A percentile compares a stretch with the other conserved stretches of the same genome.
Evolutionary conservation across 2,329 filamentous ascomycete species (phyloP).

Genomic region (Colletotrichum somersetense): DNA sequence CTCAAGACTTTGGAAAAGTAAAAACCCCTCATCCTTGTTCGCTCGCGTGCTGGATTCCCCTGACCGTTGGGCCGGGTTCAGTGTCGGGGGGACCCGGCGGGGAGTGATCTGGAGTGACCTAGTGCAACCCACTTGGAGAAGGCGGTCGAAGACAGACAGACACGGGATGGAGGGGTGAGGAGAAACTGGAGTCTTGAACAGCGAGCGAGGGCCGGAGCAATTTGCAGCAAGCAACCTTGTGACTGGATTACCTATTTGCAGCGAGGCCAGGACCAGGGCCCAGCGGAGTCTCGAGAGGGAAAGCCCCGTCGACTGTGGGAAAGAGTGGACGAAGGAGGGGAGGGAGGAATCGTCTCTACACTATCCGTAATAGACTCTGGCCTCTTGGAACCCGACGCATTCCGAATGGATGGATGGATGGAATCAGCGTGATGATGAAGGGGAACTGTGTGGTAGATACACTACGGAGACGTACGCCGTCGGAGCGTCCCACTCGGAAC

Average conservation of each 20-base stretch:
- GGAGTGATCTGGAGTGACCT: slow-evolving; percentile 35
- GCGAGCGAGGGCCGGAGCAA: neutral
- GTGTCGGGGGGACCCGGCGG: slow-evolving; percentile 31
- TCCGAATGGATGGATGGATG: slow-evolving; percentile 38
- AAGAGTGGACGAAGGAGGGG: slow-evolving; percentile 17
- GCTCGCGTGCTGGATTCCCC: slow-evolving; percentile 36
- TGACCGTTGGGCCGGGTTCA: slow-evolving; percentile 38
- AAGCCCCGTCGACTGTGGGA: slow-evolving; percentile 18
- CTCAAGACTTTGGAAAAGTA: slow-evolving; percentile 9
- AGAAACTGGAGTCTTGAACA: neutral
- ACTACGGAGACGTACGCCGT: neutral
- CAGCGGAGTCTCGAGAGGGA: slow-evolving; percentile 41
- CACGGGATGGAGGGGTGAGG: neutral
- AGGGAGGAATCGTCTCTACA: slow-evolving; percentile 10
- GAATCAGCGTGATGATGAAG: slow-evolving; percentile 20
- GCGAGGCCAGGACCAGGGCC: slow-evolving; percentile 18
- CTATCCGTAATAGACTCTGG: no score
- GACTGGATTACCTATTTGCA: slow-evolving; percentile 14
- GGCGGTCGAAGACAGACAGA: slow-evolving; percentile 25
- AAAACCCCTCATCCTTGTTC: slow-evolving; percentile 32
- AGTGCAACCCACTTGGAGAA: slow-evolving; percentile 34
- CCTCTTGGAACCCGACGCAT: slow-evolving; percentile 20
- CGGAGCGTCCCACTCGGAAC: slow-evolving; percentile 27
- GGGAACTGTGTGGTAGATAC: no score
- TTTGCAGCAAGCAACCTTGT: slow-evolving; percentile 15